phyloP scores from a whole-genome alignment of 2,329 filamentous ascomycete genomes.

The Fusarium chlamydosporum region DNA sequence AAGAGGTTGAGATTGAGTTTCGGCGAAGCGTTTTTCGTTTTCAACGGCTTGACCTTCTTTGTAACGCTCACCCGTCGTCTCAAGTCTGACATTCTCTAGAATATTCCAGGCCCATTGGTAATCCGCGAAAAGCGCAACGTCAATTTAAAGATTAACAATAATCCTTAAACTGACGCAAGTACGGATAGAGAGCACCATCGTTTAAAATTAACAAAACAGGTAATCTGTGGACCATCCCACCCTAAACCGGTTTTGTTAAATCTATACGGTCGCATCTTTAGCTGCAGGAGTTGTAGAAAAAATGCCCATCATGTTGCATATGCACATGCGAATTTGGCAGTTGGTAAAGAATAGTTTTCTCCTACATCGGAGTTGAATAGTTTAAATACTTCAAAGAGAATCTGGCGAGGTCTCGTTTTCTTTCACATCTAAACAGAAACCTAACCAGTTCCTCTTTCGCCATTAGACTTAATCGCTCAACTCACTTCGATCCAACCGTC shows the following conservation, averaged over 20 bases:
- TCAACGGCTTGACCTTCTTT: no score
- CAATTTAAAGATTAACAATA: no score
- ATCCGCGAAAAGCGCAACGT: no score
- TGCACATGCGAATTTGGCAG: slow-evolving; percentile 17
- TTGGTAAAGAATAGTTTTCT: not conserved
- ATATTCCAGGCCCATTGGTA: no score
- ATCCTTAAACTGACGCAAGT: not conserved
- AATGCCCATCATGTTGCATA: slow-evolving; percentile 16
- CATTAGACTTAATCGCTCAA: not conserved
- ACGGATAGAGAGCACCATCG: slow-evolving; percentile 1
- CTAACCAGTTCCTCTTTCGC: not conserved
- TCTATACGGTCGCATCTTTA: slow-evolving; percentile 6
- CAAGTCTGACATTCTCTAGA: no score
- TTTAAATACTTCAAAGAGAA: slow-evolving; percentile 4
- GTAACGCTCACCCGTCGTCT: no score
- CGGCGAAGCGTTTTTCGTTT: no score
- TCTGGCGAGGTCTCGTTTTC: not conserved
- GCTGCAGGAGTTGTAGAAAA: slow-evolving; percentile 19
- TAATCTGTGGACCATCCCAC: not conserved
- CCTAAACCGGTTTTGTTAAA: slow-evolving; percentile 15
- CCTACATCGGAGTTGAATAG: slow-evolving; percentile 29
- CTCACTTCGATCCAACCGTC: not conserved
- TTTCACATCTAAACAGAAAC: not conserved
- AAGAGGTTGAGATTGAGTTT: no score
- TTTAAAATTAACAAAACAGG: slow-evolving; percentile 29